A percentile compares a stretch with the other conserved stretches of the same genome.
Evolutionary conservation across 768 basidiomycete genomes (phyloP).

Genomic region (Calocybe indica): DNA sequence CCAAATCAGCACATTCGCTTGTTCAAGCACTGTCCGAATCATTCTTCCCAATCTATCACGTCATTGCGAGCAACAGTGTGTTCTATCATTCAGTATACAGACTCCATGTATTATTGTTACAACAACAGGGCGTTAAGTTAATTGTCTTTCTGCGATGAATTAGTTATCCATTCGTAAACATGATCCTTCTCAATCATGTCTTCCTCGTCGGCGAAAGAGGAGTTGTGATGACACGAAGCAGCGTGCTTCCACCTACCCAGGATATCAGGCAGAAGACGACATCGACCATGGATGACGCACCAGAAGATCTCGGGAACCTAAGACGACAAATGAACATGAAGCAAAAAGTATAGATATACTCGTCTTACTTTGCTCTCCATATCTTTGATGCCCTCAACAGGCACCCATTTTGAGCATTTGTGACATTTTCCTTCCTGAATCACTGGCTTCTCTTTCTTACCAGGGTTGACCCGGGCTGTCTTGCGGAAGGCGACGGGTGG

Average conservation of each 20-base stretch:
- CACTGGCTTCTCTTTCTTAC: slow-evolving; percentile 52
- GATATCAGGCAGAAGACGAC: background rate
- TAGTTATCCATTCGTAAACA: slow-evolving; percentile 17
- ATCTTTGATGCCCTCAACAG: slow-evolving; percentile 68
- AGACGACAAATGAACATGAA: background rate
- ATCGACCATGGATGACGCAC: slow-evolving; percentile 31
- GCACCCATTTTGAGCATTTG: slow-evolving; percentile 67
- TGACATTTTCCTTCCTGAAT: slow-evolving; percentile 76
- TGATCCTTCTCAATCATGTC: slow-evolving; percentile 54
- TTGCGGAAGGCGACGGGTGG: slow-evolving; percentile 64
- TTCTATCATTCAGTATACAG: too few relatives aligned
- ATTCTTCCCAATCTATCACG: too few relatives aligned
- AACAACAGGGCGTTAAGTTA: too few relatives aligned
- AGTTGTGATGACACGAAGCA: slow-evolving; percentile 63
- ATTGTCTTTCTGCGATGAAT: too few relatives aligned
- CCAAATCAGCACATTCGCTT: too few relatives aligned
- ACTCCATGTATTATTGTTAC: too few relatives aligned
- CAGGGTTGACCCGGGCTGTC: slow-evolving; percentile 34
- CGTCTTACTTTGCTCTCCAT: slow-evolving; percentile 61
- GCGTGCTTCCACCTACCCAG: slow-evolving; percentile 76
- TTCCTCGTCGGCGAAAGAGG: slow-evolving; percentile 47
- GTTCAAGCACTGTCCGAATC: too few relatives aligned
- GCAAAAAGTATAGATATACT: background rate
- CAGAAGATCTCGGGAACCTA: slow-evolving; percentile 75
- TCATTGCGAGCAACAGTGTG: too few relatives aligned